Evolutionary conservation across 202 grass and related monocot genomes (phyloP).

Genomic region (Alloteropsis angusta): DNA sequence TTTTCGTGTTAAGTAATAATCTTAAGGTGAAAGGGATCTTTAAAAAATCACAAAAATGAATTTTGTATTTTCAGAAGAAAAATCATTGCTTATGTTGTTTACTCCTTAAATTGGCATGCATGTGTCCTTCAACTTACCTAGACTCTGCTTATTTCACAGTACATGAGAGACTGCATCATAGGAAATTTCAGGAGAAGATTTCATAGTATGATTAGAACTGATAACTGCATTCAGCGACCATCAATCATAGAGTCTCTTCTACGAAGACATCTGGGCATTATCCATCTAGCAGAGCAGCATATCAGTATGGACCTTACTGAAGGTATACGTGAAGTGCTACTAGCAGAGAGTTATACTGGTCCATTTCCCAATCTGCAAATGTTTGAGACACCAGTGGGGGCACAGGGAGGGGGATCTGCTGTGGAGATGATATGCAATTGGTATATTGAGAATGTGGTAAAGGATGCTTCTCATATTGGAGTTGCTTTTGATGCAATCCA

Average conservation of each 20-base stretch:
- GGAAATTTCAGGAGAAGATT: constrained; percentile 95
- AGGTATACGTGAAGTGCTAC: constrained; percentile 84
- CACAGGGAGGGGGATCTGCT: constrained; percentile 67
- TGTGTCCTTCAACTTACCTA: neutral
- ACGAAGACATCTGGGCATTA: constrained; percentile 91
- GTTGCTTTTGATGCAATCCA: constrained; percentile 52
- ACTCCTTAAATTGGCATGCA: constrained; percentile 12
- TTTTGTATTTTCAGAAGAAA: constrained; percentile 7
- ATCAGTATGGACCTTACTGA: constrained; percentile 99
- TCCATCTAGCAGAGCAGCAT: constrained; percentile 92
- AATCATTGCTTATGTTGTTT: constrained; percentile 7
- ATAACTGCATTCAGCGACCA: constrained; percentile 81
- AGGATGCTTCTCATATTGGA: constrained; percentile 60
- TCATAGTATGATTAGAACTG: constrained; percentile 70
- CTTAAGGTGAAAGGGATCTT: constrained; percentile 1
- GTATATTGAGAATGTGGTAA: constrained; percentile 91
- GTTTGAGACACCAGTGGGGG: constrained; percentile 62
- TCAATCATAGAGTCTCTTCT: constrained; percentile 83
- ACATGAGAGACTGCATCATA: constrained; percentile 98
- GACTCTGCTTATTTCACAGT: constrained; percentile 47
- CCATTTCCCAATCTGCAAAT: constrained; percentile 74
- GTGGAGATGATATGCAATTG: constrained; percentile 74
- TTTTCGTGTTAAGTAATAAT: constrained; percentile 15
- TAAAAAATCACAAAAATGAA: neutral
- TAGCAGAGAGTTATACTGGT: constrained; percentile 76